phyloP scores from a whole-genome alignment of 768 basidiomycete genomes.

The Kwoniella newhampshirensis region DNA sequence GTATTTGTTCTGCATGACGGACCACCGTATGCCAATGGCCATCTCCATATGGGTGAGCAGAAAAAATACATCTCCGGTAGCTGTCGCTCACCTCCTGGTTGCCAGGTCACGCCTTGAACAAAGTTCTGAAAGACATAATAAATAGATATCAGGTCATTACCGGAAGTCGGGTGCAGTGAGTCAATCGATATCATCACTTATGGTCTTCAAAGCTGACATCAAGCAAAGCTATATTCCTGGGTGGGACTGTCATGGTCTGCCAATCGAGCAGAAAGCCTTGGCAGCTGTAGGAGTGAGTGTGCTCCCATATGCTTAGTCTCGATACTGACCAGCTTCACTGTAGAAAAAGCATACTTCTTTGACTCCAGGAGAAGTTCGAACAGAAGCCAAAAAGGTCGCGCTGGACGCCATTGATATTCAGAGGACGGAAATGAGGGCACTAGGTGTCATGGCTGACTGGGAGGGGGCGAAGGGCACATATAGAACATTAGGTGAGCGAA shows the following conservation, averaged over 20 bases:
- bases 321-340: too few relatives aligned
- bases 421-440: conserved; percentile 70
- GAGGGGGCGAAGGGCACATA: conserved; percentile 63
- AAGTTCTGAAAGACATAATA: conserved; percentile 93
- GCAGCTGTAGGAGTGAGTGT: conserved; percentile 66
- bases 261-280: conserved; percentile 92
- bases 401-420: conserved; percentile 71
- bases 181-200: conserved; percentile 3
- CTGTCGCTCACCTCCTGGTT: not conserved
- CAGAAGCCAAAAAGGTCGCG: conserved; percentile 71
- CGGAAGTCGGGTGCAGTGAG: conserved; percentile 79
- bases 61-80: not conserved
- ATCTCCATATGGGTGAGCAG: conserved; percentile 84
- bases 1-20: conserved; percentile 90
- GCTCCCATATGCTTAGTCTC: conserved; percentile 2
- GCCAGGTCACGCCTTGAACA: conserved; percentile 93
- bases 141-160: conserved; percentile 79
- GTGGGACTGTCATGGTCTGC: conserved; percentile 97
- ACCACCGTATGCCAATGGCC: conserved; percentile 95
- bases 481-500: conserved; percentile 70
- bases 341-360: conserved; percentile 63
- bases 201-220: not conserved
- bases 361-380: conserved; percentile 65
- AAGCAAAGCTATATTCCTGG: conserved; percentile 80
- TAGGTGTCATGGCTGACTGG: conserved; percentile 95